Evolutionary conservation across 495 filamentous ascomycete species (phyloP).

Genomic region (Aspergillus cristatus): DNA sequence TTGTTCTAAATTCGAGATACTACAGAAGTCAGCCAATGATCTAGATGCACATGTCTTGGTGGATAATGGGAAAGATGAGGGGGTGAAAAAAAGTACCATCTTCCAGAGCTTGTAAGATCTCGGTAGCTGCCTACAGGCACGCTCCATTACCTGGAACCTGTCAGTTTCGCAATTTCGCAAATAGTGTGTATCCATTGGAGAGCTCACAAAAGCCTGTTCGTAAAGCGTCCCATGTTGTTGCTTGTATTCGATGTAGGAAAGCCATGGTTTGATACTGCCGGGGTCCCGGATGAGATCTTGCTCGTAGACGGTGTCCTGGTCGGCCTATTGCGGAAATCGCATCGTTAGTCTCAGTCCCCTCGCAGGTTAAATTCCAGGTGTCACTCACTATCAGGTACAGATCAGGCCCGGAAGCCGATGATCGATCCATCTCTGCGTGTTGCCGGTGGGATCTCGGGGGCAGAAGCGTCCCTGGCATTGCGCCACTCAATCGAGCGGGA

Average conservation of each 20-base stretch:
- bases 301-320: conserved; percentile 90
- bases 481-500: conserved; percentile 37
- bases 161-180: conserved; percentile 1
- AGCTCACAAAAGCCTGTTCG: conserved; percentile 79
- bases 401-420: conserved; percentile 44
- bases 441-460: conserved; percentile 44
- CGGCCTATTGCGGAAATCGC: conserved; percentile 40
- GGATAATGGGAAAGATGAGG: neutral
- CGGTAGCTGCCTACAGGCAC: conserved; percentile 80
- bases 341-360: conserved; percentile 8
- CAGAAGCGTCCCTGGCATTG: conserved; percentile 57
- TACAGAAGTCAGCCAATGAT: conserved; percentile 21
- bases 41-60: neutral
- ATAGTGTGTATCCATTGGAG: neutral
- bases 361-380: conserved; percentile 2
- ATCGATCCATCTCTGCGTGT: conserved; percentile 40
- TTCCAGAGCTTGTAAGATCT: conserved; percentile 99
- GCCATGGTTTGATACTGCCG: conserved; percentile 87
- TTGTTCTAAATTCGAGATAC: conserved; percentile 81
- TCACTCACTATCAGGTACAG: conserved; percentile 69
- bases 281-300: conserved; percentile 86
- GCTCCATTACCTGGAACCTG: conserved; percentile 54
- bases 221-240: conserved; percentile 74
- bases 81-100: conserved; percentile 49
- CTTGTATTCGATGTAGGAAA: conserved; percentile 91